A percentile compares a stretch with the other conserved stretches of the same genome.
These are phyloP conservation scores for Picea glauca DNA, from an alignment of 75 land plant genomes.

Conservation along the genomic window DNA sequence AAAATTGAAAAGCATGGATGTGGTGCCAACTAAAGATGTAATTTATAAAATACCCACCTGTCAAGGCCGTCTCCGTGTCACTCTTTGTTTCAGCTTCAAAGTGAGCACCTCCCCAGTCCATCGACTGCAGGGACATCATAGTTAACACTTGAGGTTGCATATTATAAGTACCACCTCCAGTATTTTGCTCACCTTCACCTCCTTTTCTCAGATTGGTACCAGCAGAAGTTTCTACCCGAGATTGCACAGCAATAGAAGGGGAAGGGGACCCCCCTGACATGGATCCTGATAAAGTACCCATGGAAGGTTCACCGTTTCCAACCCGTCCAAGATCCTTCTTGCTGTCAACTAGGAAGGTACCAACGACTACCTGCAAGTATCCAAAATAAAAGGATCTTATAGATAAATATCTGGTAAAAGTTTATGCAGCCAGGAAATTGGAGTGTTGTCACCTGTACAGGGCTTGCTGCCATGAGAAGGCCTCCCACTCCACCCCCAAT, in stretches of 20 bases:
- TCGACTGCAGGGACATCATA: conserved; percentile 7
- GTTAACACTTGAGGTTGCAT: conserved; percentile 9
- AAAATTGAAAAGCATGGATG: background rate
- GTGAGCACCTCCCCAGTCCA: conserved; percentile 4
- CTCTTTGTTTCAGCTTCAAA: conserved; percentile 5
- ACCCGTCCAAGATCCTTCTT: conserved; percentile 5
- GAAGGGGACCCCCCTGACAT: background rate
- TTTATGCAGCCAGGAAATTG: background rate
- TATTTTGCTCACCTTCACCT: conserved; percentile 2
- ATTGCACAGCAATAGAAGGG: background rate
- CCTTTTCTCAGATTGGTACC: conserved; percentile 3
- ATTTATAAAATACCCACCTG: background rate
- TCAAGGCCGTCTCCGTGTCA: background rate
- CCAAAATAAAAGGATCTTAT: background rate
- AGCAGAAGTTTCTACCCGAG: background rate
- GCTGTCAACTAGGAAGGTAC: conserved; percentile 11
- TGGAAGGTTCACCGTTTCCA: conserved; percentile 9
- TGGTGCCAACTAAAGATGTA: background rate
- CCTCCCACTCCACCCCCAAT: conserved; percentile 96
- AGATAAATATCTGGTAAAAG: background rate
- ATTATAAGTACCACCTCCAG: conserved; percentile 5
- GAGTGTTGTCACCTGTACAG: conserved; percentile 69
- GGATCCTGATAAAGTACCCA: background rate
- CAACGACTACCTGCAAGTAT: conserved; percentile 10
- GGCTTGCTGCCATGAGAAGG: conserved; percentile 77